phyloP scores from a whole-genome alignment of 331 rosid genomes.

The Spiraea crenata region DNA sequence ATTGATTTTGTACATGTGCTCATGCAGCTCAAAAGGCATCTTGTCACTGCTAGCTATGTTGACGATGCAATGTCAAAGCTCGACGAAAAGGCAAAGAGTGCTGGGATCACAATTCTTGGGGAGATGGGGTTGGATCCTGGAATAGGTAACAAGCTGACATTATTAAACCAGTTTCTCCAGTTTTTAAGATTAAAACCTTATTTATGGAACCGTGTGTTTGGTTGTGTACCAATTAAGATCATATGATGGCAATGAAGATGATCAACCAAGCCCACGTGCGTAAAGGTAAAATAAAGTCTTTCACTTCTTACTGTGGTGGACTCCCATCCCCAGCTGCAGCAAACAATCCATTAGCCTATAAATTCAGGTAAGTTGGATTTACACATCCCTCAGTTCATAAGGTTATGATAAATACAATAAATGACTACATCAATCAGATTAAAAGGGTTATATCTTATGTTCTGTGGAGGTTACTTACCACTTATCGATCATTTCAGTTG shows the following conservation, averaged over 20 bases:
- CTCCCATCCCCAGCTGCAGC: slow-evolving; percentile 96
- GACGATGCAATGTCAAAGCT: slow-evolving; percentile 71
- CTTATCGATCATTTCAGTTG: slow-evolving; percentile 58
- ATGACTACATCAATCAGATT: too few species aligned
- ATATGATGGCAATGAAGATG: slow-evolving; percentile 99
- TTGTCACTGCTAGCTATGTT: slow-evolving; percentile 95
- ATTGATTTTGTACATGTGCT: slow-evolving; percentile 19
- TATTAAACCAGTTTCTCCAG: background rate
- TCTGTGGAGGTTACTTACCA: slow-evolving; percentile 23
- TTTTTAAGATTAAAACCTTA: background rate
- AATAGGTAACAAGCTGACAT: slow-evolving; percentile 51
- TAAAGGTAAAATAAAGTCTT: slow-evolving; percentile 71
- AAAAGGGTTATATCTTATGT: too few species aligned
- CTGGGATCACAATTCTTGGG: slow-evolving; percentile 86
- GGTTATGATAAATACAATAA: too few species aligned
- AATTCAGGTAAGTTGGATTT: slow-evolving; percentile 69
- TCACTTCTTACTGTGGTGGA: slow-evolving; percentile 91
- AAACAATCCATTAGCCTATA: slow-evolving; percentile 90
- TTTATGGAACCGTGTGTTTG: background rate
- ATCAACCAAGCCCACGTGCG: slow-evolving; percentile 63
- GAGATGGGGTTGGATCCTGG: slow-evolving; percentile 99
- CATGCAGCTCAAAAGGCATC: slow-evolving; percentile 79
- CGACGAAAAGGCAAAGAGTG: slow-evolving; percentile 72
- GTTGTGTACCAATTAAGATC: slow-evolving; percentile 53
- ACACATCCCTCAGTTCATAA: background rate